Evolutionary conservation across 352 stramenopile species (phyloP), one percentile per base, ranked within the genome.

Genomic region (Pythium graminicola): DNA sequence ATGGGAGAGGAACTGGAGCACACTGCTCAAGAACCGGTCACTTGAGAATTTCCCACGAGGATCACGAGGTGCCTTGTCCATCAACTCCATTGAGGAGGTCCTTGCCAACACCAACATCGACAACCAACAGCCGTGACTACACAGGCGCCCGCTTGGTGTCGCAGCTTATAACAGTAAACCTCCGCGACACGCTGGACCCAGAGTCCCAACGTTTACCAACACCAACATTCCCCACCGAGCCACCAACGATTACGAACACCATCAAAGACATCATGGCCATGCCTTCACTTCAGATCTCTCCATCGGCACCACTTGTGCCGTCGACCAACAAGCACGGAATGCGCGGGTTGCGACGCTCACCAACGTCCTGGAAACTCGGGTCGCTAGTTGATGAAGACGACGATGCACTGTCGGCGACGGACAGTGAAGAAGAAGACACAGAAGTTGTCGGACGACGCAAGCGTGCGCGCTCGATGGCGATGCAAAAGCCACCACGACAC

Each of bases 401-500:
- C 27, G 57, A 64, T 36, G 38, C 78, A 49, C 62, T 72, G 31
- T 68, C 78, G 32, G 65, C 80, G n/a, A 68, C 81, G 46, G 65
- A 76, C 29, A 72, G 78, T 36, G 62, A 81, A 43, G 65, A 83
- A 54, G 66, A 59, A 27, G 48, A 72, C 10, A 27, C 10, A 6
- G 47, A 69, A 7, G 42, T 31, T 9, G 22, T 47, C 35, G 45
- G 33, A 19, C 55, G 57, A 36, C 63, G 69, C 29, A 62, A 58
- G 32, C 75, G 70, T 14, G 32, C 47, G 11, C 49, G 54, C 8
- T 51, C 35, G 16, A 9, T 59, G 35, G 69, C 40, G 49, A 56
- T 77, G 57, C 59, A 69, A 22, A 86, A 86, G 51, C 79, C 79
- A 8, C 79, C 79, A 40, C 72, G 76, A 24, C 79, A 89, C 54